Percentiles rank a stretch among this genome's conserved stretches.
Evolutionary conservation across 805 yeast genomes (phyloP).

Genomic region (Barnettozyma vustinii): DNA sequence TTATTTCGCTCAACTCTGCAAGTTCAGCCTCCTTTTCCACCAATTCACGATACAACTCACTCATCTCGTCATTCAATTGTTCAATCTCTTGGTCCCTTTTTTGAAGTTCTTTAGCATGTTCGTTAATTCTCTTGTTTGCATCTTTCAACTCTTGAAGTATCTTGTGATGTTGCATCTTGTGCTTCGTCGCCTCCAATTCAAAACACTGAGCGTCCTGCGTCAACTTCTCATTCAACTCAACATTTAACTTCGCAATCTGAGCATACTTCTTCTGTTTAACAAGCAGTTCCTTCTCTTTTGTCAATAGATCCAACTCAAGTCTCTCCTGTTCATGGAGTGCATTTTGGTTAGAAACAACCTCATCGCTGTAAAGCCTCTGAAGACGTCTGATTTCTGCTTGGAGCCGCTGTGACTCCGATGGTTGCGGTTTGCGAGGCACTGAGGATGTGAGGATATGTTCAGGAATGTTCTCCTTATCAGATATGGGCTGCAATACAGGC

Average conservation of each 20-base stretch:
- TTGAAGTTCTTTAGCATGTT: not conserved
- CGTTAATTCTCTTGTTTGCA: not conserved
- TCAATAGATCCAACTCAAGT: conserved; percentile 28
- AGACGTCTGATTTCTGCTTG: conserved; percentile 9
- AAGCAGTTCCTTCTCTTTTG: conserved; percentile 23
- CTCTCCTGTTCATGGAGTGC: conserved; percentile 31
- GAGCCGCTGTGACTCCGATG: not conserved
- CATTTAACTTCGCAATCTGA: conserved; percentile 12
- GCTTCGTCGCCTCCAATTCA: conserved; percentile 13
- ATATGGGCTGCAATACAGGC: not conserved
- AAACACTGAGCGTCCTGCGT: conserved; percentile 13
- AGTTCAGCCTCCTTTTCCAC: conserved; percentile 2
- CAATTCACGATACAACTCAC: conserved; percentile 2
- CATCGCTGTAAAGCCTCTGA: conserved; percentile 19
- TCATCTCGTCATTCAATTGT: conserved; percentile 16
- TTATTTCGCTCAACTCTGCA: conserved; percentile 10
- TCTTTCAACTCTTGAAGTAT: not conserved
- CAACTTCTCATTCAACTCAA: conserved; percentile 11
- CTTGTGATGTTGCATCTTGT: conserved; percentile 9
- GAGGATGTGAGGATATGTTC: not conserved
- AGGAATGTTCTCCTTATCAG: not conserved
- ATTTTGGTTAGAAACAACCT: conserved; percentile 24
- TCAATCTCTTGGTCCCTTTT: conserved; percentile 14
- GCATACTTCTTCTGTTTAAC: conserved; percentile 7
- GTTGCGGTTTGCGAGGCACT: not conserved